Evolutionary conservation across 768 basidiomycete species (phyloP).

Genomic region (Tylopilus felleus): DNA sequence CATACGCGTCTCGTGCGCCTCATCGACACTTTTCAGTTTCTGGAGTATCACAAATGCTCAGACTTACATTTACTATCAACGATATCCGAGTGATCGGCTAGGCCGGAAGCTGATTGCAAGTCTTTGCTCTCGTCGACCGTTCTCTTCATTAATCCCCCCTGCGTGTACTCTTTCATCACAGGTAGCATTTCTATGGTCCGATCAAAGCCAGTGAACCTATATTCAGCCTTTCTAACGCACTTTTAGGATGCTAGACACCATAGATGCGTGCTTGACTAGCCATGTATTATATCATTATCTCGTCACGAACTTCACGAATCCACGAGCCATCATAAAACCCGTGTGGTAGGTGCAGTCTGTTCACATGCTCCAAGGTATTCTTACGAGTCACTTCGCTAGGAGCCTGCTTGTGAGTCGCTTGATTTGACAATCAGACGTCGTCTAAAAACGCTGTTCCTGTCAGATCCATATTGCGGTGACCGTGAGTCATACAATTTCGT

Average conservation of each 20-base stretch:
- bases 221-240: background rate
- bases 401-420: conserved; percentile 47
- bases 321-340: conserved; percentile 38
- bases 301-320: conserved; percentile 49
- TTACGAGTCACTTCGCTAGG: conserved; percentile 31
- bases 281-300: conserved; percentile 59
- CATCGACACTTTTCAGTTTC: conserved; percentile 34
- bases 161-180: conserved; percentile 29
- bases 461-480: conserved; percentile 54
- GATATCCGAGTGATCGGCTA: conserved; percentile 32
- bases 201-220: background rate
- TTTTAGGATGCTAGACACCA: conserved; percentile 44
- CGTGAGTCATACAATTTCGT: conserved; percentile 31
- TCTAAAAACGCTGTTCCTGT: background rate
- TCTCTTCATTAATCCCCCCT: conserved; percentile 33
- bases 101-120: conserved; percentile 38
- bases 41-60: conserved; percentile 57
- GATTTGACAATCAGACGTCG: background rate
- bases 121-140: background rate
- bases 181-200: conserved; percentile 18
- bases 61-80: conserved; percentile 47
- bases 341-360: conserved; percentile 39
- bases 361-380: background rate
- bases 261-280: conserved; percentile 48
- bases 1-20: background rate